Conservation (phyloP, 495 filamentous ascomycete species). For the Polyplosphaeria fusca region DNA sequence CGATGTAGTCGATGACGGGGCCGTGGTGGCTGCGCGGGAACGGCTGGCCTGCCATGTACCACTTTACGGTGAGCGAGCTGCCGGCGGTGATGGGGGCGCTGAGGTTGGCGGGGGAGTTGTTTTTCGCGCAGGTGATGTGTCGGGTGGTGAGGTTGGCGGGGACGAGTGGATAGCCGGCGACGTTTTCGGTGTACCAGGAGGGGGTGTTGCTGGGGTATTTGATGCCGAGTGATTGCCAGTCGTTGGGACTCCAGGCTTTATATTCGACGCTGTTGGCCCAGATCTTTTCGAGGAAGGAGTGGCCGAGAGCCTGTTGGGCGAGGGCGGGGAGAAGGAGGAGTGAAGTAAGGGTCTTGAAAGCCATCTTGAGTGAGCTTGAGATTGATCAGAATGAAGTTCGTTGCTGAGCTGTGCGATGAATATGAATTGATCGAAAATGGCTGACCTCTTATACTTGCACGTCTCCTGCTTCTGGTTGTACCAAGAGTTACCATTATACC, state of each 20-base stretch:
- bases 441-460: no score
- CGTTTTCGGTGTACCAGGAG: slow-evolving; percentile 19
- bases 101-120: slow-evolving; percentile 14
- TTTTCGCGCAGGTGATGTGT: slow-evolving; percentile 15
- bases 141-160: slow-evolving; percentile 5
- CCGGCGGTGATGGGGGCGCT: slow-evolving; percentile 15
- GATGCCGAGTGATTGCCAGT: not conserved
- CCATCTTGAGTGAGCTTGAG: not conserved
- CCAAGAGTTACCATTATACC: no score
- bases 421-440: no score
- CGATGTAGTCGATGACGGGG: slow-evolving; percentile 73
- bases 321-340: slow-evolving; percentile 11
- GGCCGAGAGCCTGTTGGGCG: slow-evolving; percentile 3
- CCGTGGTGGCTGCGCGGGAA: slow-evolving; percentile 70
- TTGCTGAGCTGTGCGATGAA: no score
- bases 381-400: no score
- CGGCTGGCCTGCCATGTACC: not conserved
- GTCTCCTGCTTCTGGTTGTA: no score
- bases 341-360: not conserved
- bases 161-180: slow-evolving; percentile 15
- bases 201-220: slow-evolving; percentile 12
- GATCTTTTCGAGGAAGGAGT: slow-evolving; percentile 12
- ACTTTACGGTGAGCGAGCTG: slow-evolving; percentile 1
- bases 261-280: slow-evolving; percentile 19
- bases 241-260: slow-evolving; percentile 14